Conservation (phyloP, 2,329 filamentous ascomycete genomes). For the Myriosclerotinia duriaeana region DNA sequence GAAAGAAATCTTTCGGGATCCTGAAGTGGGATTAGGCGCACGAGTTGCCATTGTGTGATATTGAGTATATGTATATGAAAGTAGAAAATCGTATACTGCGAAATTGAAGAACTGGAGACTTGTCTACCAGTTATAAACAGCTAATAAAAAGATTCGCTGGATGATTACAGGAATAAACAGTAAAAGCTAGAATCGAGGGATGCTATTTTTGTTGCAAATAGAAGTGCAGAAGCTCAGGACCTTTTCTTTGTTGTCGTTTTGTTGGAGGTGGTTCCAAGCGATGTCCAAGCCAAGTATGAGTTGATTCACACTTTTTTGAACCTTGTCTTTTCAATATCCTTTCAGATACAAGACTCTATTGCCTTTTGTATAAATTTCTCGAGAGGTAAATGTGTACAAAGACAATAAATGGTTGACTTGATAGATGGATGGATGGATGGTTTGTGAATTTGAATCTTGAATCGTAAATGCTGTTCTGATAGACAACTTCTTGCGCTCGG, state of each 20-base stretch:
- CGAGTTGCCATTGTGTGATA: constrained; percentile 45
- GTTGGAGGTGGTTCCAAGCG: constrained; percentile 8
- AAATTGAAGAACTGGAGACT: constrained; percentile 9
- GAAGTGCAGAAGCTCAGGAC: constrained; percentile 7
- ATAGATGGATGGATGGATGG: neutral
- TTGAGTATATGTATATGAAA: neutral
- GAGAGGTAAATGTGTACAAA: neutral
- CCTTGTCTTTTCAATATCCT: constrained; percentile 4
- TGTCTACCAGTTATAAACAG: constrained; percentile 12
- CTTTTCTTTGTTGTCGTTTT: constrained; percentile 23
- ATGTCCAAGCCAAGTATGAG: constrained; percentile 23
- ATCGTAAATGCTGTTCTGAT: constrained; percentile 2
- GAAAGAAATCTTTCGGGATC: constrained; percentile 95
- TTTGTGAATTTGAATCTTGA: neutral
- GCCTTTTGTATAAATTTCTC: neutral
- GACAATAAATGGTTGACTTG: neutral
- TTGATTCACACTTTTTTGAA: constrained; percentile 11
- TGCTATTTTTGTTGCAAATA: constrained; percentile 11
- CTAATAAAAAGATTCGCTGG: constrained; percentile 3
- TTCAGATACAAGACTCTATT: constrained; percentile 4
- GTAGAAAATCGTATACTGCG: constrained; percentile 5
- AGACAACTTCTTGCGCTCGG: constrained; percentile 34
- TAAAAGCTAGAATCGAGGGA: neutral
- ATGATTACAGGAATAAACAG: constrained; percentile 4
- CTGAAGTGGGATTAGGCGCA: constrained; percentile 52